Percentiles rank a stretch among this genome's conserved stretches.
Evolutionary conservation across 345 rosid genomes (phyloP).

Genomic region (Populus euphratica): DNA sequence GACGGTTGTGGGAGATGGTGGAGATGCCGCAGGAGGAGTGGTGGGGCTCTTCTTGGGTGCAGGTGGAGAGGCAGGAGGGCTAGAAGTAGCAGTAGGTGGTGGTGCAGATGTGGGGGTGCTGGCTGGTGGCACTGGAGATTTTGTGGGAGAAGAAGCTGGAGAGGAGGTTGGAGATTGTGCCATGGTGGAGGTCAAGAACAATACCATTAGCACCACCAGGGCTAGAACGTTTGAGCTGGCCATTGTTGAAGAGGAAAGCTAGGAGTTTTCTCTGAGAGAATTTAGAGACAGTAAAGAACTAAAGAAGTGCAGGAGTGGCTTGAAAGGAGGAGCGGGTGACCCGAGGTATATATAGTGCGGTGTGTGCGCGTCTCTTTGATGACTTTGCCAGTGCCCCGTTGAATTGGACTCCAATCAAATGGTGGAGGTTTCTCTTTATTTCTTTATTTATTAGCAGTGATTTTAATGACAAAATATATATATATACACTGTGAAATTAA

Average conservation of each 20-base stretch:
- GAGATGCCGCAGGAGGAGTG: not conserved
- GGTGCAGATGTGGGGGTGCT: not conserved
- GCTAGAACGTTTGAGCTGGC: not conserved
- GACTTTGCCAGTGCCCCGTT: not conserved
- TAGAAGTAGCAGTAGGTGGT: not conserved
- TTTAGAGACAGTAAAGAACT: not conserved
- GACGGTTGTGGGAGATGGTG: not conserved
- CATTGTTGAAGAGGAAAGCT: slow-evolving; percentile 1
- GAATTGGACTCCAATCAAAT: not conserved
- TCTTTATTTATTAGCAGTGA: too few relatives aligned
- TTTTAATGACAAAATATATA: too few relatives aligned
- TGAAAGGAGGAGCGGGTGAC: not conserved
- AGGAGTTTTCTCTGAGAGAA: too few relatives aligned
- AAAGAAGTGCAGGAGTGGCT: not conserved
- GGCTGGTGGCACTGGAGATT: not conserved
- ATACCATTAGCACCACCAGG: slow-evolving; percentile 3
- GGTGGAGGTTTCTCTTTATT: not conserved
- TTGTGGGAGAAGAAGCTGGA: slow-evolving; percentile 3
- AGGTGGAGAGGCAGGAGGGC: not conserved
- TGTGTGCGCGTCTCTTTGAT: not conserved
- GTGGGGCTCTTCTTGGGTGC: not conserved
- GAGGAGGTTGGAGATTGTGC: slow-evolving; percentile 23
- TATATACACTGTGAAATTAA: too few relatives aligned
- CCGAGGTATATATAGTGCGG: not conserved
- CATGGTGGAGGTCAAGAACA: slow-evolving; percentile 6